phyloP scores from a whole-genome alignment of 2,329 filamentous ascomycete genomes.

The Teratosphaeria zuluensis region DNA sequence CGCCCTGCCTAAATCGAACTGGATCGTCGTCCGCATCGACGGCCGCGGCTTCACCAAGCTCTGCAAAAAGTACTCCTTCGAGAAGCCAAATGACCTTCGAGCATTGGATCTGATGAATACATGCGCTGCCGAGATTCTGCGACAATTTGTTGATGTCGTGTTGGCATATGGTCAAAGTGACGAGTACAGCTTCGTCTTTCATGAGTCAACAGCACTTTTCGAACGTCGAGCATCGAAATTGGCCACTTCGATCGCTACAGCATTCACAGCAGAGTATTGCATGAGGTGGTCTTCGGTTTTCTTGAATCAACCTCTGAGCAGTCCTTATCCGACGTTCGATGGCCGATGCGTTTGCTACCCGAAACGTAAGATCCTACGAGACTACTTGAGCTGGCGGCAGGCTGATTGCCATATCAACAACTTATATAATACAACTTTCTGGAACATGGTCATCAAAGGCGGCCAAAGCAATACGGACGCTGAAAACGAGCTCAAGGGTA shows the following conservation, averaged over 20 bases:
- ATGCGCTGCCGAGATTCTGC: slow-evolving; percentile 75
- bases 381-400: slow-evolving; percentile 96
- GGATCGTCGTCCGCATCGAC: slow-evolving; percentile 90
- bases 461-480: slow-evolving; percentile 68
- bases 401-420: slow-evolving; percentile 99
- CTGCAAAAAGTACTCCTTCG: slow-evolving; percentile 56
- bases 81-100: slow-evolving; percentile 83
- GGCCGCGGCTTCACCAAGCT: slow-evolving; percentile 84
- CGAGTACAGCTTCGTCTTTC: slow-evolving; percentile 61
- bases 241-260: slow-evolving; percentile 80
- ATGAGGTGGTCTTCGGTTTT: slow-evolving; percentile 70
- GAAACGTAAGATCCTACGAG: slow-evolving; percentile 66
- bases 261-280: slow-evolving; percentile 86
- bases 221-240: slow-evolving; percentile 84
- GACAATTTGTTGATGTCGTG: slow-evolving; percentile 72
- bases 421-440: slow-evolving; percentile 95
- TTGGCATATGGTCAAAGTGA: slow-evolving; percentile 92
- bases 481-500: slow-evolving; percentile 72
- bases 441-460: slow-evolving; percentile 72
- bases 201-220: slow-evolving; percentile 67
- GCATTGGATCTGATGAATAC: slow-evolving; percentile 92
- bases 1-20: slow-evolving; percentile 75
- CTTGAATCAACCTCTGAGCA: slow-evolving; percentile 56
- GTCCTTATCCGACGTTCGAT: slow-evolving; percentile 82
- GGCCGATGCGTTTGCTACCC: slow-evolving; percentile 87